phyloP scores from a whole-genome alignment of 2,329 filamentous ascomycete species.

The Colletotrichum cordylinicola region DNA sequence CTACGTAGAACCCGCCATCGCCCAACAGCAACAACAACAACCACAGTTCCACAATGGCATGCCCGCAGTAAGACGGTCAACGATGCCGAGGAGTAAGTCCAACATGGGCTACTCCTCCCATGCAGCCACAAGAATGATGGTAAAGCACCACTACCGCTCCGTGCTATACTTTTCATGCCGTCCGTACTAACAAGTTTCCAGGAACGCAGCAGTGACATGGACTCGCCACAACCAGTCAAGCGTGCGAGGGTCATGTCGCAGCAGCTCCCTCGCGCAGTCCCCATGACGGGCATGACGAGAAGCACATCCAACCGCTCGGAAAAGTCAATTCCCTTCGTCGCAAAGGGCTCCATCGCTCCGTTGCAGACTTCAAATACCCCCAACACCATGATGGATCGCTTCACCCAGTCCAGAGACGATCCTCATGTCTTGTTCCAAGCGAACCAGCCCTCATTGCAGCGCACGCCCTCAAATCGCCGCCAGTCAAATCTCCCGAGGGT shows the following conservation, averaged over 20 bases:
- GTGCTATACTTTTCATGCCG: not conserved
- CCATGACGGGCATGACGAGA: conserved; percentile 31
- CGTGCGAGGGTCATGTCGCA: conserved; percentile 40
- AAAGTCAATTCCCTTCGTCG: conserved; percentile 43
- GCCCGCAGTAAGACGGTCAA: not conserved
- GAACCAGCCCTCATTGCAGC: conserved; percentile 27
- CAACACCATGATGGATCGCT: conserved; percentile 31
- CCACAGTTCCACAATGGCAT: conserved; percentile 6
- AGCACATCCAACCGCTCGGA: conserved; percentile 48
- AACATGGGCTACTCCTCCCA: conserved; percentile 17
- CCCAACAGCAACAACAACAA: not conserved
- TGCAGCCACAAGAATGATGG: conserved; percentile 14
- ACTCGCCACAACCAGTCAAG: conserved; percentile 33
- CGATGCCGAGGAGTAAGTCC: conserved; percentile 23
- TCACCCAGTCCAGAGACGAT: conserved; percentile 37
- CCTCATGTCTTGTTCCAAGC: conserved; percentile 26
- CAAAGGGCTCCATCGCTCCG: conserved; percentile 38
- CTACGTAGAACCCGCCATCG: conserved; percentile 9
- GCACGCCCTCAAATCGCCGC: conserved; percentile 29
- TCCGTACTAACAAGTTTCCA: conserved; percentile 20
- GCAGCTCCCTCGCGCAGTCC: conserved; percentile 25
- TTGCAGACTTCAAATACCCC: conserved; percentile 27
- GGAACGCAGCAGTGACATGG: conserved; percentile 28
- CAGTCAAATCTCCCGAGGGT: conserved; percentile 36
- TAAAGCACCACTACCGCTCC: not conserved